These are phyloP conservation scores for Populus deltoides DNA, from an alignment of 345 rosid genomes.

Conservation along the genomic window DNA sequence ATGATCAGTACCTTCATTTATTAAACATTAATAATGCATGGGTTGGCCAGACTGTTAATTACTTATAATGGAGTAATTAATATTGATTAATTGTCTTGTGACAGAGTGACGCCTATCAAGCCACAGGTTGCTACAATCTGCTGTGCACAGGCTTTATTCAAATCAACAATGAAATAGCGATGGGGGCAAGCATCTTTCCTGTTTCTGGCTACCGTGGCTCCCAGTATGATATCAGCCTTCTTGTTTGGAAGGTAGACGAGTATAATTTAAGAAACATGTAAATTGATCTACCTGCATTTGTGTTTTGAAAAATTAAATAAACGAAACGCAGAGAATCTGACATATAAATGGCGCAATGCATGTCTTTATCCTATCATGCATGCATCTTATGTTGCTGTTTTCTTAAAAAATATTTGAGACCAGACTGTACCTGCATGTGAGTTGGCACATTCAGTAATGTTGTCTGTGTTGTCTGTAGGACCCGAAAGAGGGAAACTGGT, in stretches of 20 bases:
- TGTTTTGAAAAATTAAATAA: not conserved
- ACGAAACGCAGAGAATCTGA: not conserved
- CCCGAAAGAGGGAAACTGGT: constrained; percentile 36
- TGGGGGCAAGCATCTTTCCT: constrained; percentile 95
- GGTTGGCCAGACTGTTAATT: not conserved
- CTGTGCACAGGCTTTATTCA: constrained; percentile 89
- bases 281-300: not conserved
- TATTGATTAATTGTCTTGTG: not conserved
- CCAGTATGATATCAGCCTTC: constrained; percentile 83
- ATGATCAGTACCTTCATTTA: not conserved
- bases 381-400: no score
- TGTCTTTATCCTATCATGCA: no score
- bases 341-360: not conserved
- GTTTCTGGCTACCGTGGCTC: constrained; percentile 51
- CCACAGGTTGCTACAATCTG: constrained; percentile 95
- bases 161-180: constrained; percentile 74
- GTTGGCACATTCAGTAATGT: not conserved
- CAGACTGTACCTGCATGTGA: not conserved
- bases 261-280: not conserved
- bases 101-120: constrained; percentile 93
- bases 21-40: not conserved
- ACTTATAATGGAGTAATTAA: no score
- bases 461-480: constrained; percentile 24
- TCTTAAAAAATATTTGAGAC: no score
- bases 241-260: constrained; percentile 79